Base-by-base conservation (phyloP, 768 basidiomycete genomes). In the Pulveroboletus sp. region DNA sequence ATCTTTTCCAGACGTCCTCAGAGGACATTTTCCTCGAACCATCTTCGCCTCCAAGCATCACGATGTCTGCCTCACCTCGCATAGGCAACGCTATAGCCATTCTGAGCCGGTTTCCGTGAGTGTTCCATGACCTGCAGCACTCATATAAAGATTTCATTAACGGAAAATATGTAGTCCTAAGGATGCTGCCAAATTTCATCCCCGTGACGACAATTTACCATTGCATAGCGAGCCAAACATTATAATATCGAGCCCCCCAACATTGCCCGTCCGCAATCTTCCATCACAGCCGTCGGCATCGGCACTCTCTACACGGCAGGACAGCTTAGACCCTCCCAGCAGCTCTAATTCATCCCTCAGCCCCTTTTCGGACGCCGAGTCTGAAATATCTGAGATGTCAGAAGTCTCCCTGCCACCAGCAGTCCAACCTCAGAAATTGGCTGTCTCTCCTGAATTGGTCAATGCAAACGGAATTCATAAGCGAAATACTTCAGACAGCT, bases 21-120 rank as follows among this genome's bases (percentile, higher is more conserved):
- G 33, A 32, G 9, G 54, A 56, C 14, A 36, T 38, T 27, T 50
- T 39, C 9, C 21, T 31, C 12, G 59, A 56, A 27, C 21, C 6
- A 0, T 21, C 31, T 5, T 35, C 41, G 3, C 41, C 43, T 21
- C 43, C 18, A 31, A 18, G 39, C 9, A 6, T 18, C 8, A 11
- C 41, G 3, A 6, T 46, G 10, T 52, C 54, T 37, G 24, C 36
- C 21, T 52, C 59, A 4, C 49, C 56, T 27, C 47, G 53, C 10
- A 11, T 35, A 39, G 44, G 62, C 15, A 67, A 65, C 17, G 71
- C 78, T 6, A 64, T 76, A 17, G 67, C 75, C 2, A 61, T 75
- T 32, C 71, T 73, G 33, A 70, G 54, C 51, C 70, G 71, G 32
- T 63, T 62, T 24, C 18, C 51, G 64, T 67, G 42, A 50, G 61